phyloP scores from a whole-genome alignment of 805 yeast species.

The Candida namnaoensis region DNA sequence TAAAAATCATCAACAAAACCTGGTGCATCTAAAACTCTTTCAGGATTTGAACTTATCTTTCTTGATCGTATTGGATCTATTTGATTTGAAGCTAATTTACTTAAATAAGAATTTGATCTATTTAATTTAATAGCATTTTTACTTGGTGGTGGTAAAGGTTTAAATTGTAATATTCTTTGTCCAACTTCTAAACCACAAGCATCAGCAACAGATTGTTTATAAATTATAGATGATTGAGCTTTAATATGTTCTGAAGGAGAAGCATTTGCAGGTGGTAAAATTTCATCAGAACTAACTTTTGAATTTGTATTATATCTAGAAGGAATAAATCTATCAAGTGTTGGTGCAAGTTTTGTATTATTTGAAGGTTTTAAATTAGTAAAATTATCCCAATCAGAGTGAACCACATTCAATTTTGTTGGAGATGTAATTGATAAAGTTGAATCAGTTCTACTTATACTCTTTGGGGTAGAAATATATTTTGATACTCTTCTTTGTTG shows the following conservation, averaged over 20 bases:
- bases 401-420: constrained; percentile 34
- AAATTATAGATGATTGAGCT: constrained; percentile 35
- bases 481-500: background rate
- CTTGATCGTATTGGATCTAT: constrained; percentile 63
- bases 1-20: constrained; percentile 91
- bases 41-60: constrained; percentile 81
- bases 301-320: constrained; percentile 40
- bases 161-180: constrained; percentile 76
- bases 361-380: constrained; percentile 14
- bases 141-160: constrained; percentile 71
- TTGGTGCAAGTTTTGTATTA: constrained; percentile 16
- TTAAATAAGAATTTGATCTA: constrained; percentile 17
- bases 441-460: constrained; percentile 9
- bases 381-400: constrained; percentile 25
- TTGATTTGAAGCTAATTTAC: constrained; percentile 21
- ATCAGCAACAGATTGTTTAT: constrained; percentile 79
- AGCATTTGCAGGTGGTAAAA: constrained; percentile 34
- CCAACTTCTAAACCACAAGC: constrained; percentile 88
- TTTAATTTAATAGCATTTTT: constrained; percentile 15
- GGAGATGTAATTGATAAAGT: constrained; percentile 35
- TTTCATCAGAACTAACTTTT: constrained; percentile 29
- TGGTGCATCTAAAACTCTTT: constrained; percentile 92
- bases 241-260: constrained; percentile 34
- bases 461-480: background rate
- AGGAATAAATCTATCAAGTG: constrained; percentile 55